A percentile compares a stretch with the other conserved stretches of the same genome.
Evolutionary conservation across 2,329 filamentous ascomycete species (phyloP).

Genomic region (Penicillium occitanis): DNA sequence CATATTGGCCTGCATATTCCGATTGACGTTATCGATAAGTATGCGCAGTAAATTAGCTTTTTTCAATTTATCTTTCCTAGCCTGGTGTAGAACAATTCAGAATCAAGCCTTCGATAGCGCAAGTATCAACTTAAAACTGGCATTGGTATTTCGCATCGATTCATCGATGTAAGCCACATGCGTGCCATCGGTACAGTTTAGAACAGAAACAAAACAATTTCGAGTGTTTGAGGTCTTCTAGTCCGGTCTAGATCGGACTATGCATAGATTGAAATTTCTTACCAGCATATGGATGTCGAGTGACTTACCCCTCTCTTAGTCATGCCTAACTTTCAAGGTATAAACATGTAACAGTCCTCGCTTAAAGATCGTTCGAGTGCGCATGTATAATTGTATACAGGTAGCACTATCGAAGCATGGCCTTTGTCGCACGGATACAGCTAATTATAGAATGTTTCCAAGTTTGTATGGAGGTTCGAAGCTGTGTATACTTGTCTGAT

Average conservation of each 20-base stretch:
- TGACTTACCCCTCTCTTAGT: background rate
- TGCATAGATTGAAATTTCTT: background rate
- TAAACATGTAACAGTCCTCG: background rate
- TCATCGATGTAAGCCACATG: background rate
- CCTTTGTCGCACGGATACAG: background rate
- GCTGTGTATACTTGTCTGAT: background rate
- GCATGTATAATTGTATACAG: too few relatives aligned
- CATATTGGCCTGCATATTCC: background rate
- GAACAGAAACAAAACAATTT: background rate
- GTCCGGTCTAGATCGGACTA: constrained; percentile 2
- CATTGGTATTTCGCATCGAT: background rate
- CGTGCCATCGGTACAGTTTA: background rate
- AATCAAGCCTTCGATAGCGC: background rate
- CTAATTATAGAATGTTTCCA: background rate
- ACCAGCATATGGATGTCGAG: background rate
- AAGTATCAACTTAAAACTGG: background rate
- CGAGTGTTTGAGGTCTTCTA: background rate
- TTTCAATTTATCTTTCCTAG: background rate
- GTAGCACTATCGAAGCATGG: background rate
- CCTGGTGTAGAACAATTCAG: background rate
- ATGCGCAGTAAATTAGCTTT: background rate
- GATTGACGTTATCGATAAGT: constrained; percentile 5
- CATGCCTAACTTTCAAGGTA: background rate
- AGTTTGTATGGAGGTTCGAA: too few relatives aligned
- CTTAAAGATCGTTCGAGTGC: background rate